These are phyloP conservation scores for Fraxinus dipetala DNA, from an alignment of 305 asterid species.

Conservation along the genomic window DNA sequence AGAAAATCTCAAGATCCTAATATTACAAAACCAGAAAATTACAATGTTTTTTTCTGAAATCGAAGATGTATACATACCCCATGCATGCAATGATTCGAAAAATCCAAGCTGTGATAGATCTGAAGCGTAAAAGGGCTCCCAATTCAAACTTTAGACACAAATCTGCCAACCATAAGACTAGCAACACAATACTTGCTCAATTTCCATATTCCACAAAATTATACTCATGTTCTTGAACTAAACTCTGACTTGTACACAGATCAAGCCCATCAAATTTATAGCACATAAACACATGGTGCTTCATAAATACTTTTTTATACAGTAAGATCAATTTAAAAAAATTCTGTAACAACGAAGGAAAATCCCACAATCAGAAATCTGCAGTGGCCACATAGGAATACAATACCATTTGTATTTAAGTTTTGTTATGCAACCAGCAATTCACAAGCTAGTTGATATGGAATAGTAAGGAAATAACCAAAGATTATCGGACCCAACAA, in stretches of 20 bases:
- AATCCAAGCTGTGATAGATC: conserved; percentile 28
- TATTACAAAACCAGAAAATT: no score
- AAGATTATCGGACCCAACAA: no score
- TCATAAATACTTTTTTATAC: background rate
- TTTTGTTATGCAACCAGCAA: no score
- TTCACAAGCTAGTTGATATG: no score
- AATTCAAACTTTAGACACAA: background rate
- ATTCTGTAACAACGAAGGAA: background rate
- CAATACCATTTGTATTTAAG: background rate
- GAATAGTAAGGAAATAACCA: no score
- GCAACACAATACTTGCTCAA: background rate
- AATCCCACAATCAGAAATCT: background rate
- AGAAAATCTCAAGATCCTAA: no score
- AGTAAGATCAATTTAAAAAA: background rate
- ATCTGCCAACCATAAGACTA: background rate
- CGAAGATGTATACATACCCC: no score
- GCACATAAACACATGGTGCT: background rate
- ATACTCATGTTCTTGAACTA: background rate
- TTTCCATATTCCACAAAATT: background rate
- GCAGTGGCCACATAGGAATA: background rate
- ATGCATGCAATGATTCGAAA: conserved; percentile 31
- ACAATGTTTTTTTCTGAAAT: no score
- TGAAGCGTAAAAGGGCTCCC: conserved; percentile 21
- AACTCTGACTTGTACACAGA: background rate
- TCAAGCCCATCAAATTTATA: background rate